Conservation (phyloP, 1,139 yeast genomes). For the Protomyces arabidopsidicola region DNA sequence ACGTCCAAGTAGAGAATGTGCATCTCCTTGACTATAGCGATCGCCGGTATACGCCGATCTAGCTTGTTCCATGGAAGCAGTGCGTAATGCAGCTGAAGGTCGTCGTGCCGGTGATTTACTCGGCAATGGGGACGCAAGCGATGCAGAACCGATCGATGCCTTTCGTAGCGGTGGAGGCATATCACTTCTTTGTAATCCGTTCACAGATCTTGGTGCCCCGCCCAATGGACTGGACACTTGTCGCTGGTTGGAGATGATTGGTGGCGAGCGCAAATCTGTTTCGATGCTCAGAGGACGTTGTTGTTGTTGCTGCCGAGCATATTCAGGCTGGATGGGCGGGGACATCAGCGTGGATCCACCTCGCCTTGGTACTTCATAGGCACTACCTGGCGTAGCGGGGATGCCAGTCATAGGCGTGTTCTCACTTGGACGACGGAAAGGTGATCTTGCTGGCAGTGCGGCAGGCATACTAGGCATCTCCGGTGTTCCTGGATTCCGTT, state of each 20-base stretch:
- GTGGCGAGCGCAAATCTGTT: background rate
- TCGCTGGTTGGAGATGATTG: background rate
- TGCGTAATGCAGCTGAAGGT: background rate
- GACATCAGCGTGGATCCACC: background rate
- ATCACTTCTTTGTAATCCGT: background rate
- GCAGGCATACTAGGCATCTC: background rate
- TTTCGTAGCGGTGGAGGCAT: background rate
- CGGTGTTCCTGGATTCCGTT: background rate
- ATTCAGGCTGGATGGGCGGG: background rate
- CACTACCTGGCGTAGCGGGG: background rate
- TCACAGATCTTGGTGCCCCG: background rate
- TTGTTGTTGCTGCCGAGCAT: background rate
- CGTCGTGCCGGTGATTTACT: background rate
- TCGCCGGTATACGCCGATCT: background rate
- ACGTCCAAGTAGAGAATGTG: background rate
- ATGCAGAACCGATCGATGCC: background rate
- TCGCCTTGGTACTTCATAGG: background rate
- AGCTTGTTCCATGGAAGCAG: background rate
- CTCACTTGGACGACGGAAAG: background rate
- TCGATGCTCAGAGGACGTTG: background rate
- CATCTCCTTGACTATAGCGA: background rate
- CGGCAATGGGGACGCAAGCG: background rate
- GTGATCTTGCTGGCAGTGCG: background rate
- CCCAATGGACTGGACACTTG: background rate
- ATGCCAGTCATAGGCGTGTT: background rate